Evolutionary conservation across 2,329 filamentous ascomycete species (phyloP).

Genomic region (Epichloe festucae): DNA sequence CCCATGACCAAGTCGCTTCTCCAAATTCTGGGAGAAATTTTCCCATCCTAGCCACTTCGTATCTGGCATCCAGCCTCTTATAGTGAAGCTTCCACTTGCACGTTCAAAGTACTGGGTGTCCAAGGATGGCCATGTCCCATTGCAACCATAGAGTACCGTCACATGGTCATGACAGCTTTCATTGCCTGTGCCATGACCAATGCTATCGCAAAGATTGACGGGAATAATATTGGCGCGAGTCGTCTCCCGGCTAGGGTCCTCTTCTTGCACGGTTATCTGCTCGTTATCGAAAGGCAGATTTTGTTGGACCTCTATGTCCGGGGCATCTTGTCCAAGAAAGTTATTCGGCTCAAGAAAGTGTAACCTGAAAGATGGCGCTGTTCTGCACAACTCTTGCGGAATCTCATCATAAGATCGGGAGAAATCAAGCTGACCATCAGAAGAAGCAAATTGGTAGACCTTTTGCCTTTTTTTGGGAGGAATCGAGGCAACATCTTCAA

Average conservation of each 20-base stretch:
- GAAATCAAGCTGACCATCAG: background rate
- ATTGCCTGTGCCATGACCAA: background rate
- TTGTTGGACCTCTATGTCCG: background rate
- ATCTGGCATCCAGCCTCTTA: conserved; percentile 32
- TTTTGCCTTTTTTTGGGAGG: background rate
- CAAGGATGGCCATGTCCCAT: conserved; percentile 21
- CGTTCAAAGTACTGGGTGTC: conserved; percentile 22
- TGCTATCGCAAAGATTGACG: background rate
- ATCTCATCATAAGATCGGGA: background rate
- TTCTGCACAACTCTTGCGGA: background rate
- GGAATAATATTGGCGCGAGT: background rate
- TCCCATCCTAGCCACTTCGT: conserved; percentile 22
- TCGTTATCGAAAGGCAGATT: background rate
- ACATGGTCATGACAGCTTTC: background rate
- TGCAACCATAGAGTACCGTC: conserved; percentile 12
- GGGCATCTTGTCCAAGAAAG: conserved; percentile 4
- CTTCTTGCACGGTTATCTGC: background rate
- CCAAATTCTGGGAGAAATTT: conserved; percentile 15
- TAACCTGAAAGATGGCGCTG: background rate
- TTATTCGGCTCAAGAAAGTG: conserved; percentile 5
- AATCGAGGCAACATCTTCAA: background rate
- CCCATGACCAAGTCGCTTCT: conserved; percentile 10
- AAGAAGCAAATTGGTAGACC: background rate
- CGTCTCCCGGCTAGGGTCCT: background rate
- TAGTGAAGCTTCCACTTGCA: conserved; percentile 25